Base-by-base conservation (phyloP, 2,329 filamentous ascomycete genomes). In the Rhynchosporium graminicola region DNA sequence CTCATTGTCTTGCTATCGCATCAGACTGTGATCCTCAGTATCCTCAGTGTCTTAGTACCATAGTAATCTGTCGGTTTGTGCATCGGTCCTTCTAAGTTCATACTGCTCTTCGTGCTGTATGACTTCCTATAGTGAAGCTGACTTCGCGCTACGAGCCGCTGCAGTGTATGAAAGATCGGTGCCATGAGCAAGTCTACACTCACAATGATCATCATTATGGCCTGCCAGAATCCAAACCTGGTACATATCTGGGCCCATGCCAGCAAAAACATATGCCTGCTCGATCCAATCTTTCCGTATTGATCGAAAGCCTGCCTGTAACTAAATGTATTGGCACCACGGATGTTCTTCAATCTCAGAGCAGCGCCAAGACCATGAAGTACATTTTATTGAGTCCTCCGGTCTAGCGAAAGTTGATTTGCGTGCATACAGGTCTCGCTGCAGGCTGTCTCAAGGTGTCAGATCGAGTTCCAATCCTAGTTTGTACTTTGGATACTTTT, bases 251-350 rank as follows among this genome's bases (percentile, higher is more conserved):
- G 31, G 4, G 2, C 29, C 51, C 51, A 57, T 31, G 10, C 20
- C 46, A 43, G 56, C 43, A 48, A 26, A 0, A 59, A 29, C 12
- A 43, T 31, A 45, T 63, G 50, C 8, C 61, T 45, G 26, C 51
- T 59, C 54, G 51, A 65, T 10, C 66, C 65, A 28, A 61, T 68
- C 55, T 60, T 64, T 40, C 66, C 66, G 57, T 61, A 64, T 55
- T 66, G 43, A 38, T 68, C 66, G 31, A 66, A 67, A 42, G 64
- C 45, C 36, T 65, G 29, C 40, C 65, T 47, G 38, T 67, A 67
- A 20, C 20, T 20, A 20, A 42, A 69, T 57, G 57, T 67, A 67
- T 15, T 59, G 47, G 59, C 66, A 68, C 60, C 56, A 66, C 1
- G 66, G 66, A 54, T 60, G 60, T 26, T 65, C 50, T 6, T 56